Evolutionary conservation across 2,329 filamentous ascomycete species (phyloP).

Genomic region (Alternaria gansuensis): DNA sequence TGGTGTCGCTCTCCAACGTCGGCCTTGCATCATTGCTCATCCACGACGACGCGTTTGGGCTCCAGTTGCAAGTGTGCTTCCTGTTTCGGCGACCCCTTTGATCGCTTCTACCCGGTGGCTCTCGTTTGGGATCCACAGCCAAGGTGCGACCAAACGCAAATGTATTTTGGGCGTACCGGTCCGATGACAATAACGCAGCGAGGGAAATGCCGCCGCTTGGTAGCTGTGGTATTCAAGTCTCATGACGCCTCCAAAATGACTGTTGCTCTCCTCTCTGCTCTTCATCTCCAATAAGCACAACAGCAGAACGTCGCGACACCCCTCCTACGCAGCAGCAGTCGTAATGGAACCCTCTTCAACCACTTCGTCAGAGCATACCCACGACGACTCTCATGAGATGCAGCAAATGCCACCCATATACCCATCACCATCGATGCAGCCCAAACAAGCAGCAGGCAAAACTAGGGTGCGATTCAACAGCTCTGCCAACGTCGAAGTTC

Average conservation of each 20-base stretch:
- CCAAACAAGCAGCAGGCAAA: conserved; percentile 25
- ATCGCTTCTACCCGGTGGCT: conserved; percentile 10
- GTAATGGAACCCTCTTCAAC: conserved; percentile 32
- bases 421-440: conserved; percentile 23
- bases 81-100: conserved; percentile 14
- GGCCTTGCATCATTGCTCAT: conserved; percentile 15
- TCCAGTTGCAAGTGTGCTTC: conserved; percentile 15
- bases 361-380: conserved; percentile 23
- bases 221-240: conserved; percentile 8
- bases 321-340: not conserved
- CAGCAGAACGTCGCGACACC: not conserved
- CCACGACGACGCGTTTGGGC: conserved; percentile 12
- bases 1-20: conserved; percentile 5
- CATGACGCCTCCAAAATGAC: conserved; percentile 3
- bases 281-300: not conserved
- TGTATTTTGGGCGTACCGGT: conserved; percentile 12
- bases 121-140: conserved; percentile 14
- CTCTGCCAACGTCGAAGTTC: conserved; percentile 35
- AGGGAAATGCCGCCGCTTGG: conserved; percentile 5
- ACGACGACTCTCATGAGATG: conserved; percentile 24
- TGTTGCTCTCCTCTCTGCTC: not conserved
- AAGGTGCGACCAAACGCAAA: conserved; percentile 12
- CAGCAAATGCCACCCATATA: conserved; percentile 11
- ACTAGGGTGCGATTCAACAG: conserved; percentile 43
- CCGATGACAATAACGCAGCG: conserved; percentile 8